Base-by-base conservation (phyloP, 2,329 filamentous ascomycete species). In the Fusarium napiforme region DNA sequence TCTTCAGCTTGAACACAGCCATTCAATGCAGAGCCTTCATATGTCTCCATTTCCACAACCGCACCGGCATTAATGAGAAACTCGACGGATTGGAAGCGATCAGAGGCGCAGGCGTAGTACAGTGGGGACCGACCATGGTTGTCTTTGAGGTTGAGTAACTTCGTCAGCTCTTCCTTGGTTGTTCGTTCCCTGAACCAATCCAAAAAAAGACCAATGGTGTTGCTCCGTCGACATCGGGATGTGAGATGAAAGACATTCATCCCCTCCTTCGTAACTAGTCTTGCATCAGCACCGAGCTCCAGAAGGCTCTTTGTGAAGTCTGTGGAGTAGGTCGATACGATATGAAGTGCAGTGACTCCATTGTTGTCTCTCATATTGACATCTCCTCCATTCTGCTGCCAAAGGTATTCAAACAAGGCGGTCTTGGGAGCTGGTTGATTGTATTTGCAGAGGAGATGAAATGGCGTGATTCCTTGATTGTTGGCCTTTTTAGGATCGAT, bases 201-300 rank as follows among this genome's bases (percentile, higher is more conserved):
- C 4, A 82, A 32, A 2, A 82, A 39, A 7, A 82, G 19, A 0
- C 81, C 82, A 2, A 85, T 69, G 5, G 79, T 75, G 28, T 85
- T 84, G 46, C 70, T 73, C 42, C 82, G 69, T 30, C 81, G 71
- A 8, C 73, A 67, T 18, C 79, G 78, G 8, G 82, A 77, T 4
- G 84, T 82, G 23, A 86, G 59, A 52, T 86, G 84, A 7, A 87
- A 76, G 9, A 81, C 74, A 8, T 79, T 85, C 49, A 82, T 72
- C 0, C 81, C 81, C 11, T 83, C 78, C 8, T 77, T 18, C 0
- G 82, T 84, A 1, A 55, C 30, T 3, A 73, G 66, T 1, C 56
- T 67, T 1, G 81, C 74, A 75, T 85, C 76, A 0, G 83, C 83
- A 8, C 84, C 82, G 8, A 78, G 78, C 7, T 78, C 75, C 2